Evolutionary conservation across 257 asterid genomes (phyloP).

Genomic region (Agastache rugosa): DNA sequence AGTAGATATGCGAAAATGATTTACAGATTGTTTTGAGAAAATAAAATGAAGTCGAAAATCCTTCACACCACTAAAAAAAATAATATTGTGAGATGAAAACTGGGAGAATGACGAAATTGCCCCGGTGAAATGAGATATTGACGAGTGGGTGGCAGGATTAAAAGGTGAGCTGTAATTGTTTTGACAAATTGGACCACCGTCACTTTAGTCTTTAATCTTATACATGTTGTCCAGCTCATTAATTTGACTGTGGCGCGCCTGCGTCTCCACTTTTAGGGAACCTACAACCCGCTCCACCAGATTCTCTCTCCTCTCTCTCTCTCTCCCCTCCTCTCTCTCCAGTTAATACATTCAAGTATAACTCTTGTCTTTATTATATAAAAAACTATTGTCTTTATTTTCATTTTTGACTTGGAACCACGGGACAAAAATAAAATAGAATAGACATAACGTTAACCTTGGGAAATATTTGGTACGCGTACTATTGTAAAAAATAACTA

Average conservation of each 20-base stretch:
- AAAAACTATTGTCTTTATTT: background rate
- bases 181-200: constrained; percentile 51
- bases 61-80: background rate
- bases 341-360: background rate
- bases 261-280: constrained; percentile 43
- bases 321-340: background rate
- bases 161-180: constrained; percentile 43
- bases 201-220: constrained; percentile 28
- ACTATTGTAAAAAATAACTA: background rate
- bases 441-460: background rate
- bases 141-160: constrained; percentile 37
- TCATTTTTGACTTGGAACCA: background rate
- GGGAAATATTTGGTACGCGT: background rate
- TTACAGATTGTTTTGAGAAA: no score
- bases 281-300: constrained; percentile 40
- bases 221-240: constrained; percentile 53
- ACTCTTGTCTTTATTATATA: background rate
- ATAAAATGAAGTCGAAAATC: background rate
- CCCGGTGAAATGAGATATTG: constrained; percentile 23
- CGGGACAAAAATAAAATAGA: background rate
- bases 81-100: background rate
- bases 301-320: background rate
- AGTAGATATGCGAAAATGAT: background rate
- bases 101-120: constrained; percentile 35
- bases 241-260: constrained; percentile 42